phyloP scores from a whole-genome alignment of 768 basidiomycete species.

The Termitomyces titanicus region DNA sequence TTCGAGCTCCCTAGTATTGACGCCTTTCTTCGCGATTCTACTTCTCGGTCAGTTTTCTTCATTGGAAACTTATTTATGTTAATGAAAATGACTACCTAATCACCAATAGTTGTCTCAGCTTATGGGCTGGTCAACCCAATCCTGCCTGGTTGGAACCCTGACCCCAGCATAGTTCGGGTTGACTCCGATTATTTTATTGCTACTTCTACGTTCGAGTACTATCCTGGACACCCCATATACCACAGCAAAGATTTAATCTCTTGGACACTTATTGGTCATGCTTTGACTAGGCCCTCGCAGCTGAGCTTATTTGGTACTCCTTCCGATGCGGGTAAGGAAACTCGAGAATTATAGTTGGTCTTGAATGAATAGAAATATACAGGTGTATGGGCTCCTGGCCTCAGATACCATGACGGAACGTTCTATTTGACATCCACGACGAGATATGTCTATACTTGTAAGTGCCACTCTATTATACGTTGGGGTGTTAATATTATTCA shows the following conservation, averaged over 20 bases:
- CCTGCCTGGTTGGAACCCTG: constrained; percentile 38
- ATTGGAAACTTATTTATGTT: not conserved
- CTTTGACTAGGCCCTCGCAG: constrained; percentile 31
- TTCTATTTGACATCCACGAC: constrained; percentile 34
- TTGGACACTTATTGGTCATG: constrained; percentile 37
- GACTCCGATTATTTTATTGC: constrained; percentile 35
- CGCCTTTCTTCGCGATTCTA: not conserved
- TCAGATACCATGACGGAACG: constrained; percentile 31
- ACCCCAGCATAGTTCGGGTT: constrained; percentile 36
- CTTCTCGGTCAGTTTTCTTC: not conserved
- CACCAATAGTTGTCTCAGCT: not conserved
- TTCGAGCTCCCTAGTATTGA: not conserved
- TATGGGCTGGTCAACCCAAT: constrained; percentile 29
- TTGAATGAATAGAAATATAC: not conserved
- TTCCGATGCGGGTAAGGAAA: constrained; percentile 30
- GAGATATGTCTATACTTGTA: constrained; percentile 37
- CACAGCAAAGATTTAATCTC: constrained; percentile 33
- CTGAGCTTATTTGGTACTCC: constrained; percentile 32
- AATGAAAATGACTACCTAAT: no score
- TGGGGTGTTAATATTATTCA: not conserved
- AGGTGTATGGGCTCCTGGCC: constrained; percentile 34
- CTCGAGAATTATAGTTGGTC: not conserved
- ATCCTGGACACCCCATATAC: constrained; percentile 39
- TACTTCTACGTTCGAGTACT: constrained; percentile 38
- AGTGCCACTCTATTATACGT: not conserved